Percentiles rank a stretch among this genome's conserved stretches.
Conservation (phyloP, 257 asterid species). For the Forsythia viridissima region DNA sequence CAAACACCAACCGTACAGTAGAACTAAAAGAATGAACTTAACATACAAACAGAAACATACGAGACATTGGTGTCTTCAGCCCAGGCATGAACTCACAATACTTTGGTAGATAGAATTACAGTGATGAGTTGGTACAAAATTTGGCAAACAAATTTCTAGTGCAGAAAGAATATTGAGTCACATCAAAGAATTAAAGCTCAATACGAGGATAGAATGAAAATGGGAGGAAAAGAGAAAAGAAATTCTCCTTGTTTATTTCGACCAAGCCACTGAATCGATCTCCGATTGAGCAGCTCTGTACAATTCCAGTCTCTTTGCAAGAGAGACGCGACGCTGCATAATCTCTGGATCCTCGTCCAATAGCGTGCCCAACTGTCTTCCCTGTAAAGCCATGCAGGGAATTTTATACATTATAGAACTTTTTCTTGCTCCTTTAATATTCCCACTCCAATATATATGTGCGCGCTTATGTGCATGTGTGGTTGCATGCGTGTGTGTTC, state of each 20-base stretch:
- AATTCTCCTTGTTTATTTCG: conserved; percentile 35
- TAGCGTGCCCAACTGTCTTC: conserved; percentile 52
- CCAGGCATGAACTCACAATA: too few relatives aligned
- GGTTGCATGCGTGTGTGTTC: neutral
- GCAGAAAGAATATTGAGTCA: neutral
- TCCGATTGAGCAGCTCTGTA: conserved; percentile 74
- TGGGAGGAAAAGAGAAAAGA: neutral
- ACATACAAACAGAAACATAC: too few relatives aligned
- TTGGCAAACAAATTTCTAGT: neutral
- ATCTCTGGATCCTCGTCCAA: conserved; percentile 82
- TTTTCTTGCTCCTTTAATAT: neutral
- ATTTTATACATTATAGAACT: neutral
- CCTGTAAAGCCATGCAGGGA: conserved; percentile 33
- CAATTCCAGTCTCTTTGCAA: conserved; percentile 72
- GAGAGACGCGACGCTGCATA: conserved; percentile 63
- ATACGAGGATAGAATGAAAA: neutral
- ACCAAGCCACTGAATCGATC: conserved; percentile 76
- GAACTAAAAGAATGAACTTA: too few relatives aligned
- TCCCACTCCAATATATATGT: neutral
- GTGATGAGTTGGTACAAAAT: neutral
- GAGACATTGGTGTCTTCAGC: neutral
- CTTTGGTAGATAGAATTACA: neutral
- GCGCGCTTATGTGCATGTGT: neutral
- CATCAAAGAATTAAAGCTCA: neutral
- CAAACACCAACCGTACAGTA: too few relatives aligned